Evolutionary conservation across 352 stramenopile genomes (phyloP).

Genomic region (Aphanomyces invadans): DNA sequence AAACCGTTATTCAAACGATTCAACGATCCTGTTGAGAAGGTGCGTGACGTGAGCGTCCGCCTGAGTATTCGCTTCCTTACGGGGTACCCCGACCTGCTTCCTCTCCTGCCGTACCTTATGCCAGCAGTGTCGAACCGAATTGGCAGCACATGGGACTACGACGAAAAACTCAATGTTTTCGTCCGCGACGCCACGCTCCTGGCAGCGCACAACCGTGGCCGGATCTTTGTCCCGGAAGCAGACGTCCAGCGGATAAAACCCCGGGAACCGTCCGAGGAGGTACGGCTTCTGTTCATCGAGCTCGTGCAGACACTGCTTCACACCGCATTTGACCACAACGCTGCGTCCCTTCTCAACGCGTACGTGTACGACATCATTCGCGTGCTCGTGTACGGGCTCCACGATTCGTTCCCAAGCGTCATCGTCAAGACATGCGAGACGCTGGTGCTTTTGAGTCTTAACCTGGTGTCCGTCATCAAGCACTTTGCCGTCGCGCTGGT

Average conservation of each 20-base stretch:
- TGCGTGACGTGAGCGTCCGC: slow-evolving; percentile 59
- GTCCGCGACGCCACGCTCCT: slow-evolving; percentile 58
- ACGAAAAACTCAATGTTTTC: slow-evolving; percentile 72
- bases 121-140: slow-evolving; percentile 58
- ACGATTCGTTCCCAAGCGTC: slow-evolving; percentile 84
- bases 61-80: slow-evolving; percentile 41
- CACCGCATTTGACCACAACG: slow-evolving; percentile 38
- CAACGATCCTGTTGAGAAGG: slow-evolving; percentile 72
- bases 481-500: slow-evolving; percentile 89
- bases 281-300: slow-evolving; percentile 52
- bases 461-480: slow-evolving; percentile 89
- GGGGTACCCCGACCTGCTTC: slow-evolving; percentile 48
- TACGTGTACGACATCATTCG: slow-evolving; percentile 76
- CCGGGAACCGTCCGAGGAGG: slow-evolving; percentile 66
- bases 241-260: slow-evolving; percentile 34
- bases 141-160: slow-evolving; percentile 54
- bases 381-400: slow-evolving; percentile 53
- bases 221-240: slow-evolving; percentile 43
- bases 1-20: slow-evolving; percentile 79
- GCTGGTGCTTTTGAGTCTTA: slow-evolving; percentile 38
- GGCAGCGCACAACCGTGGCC: slow-evolving; percentile 63
- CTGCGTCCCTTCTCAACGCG: slow-evolving; percentile 67
- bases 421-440: slow-evolving; percentile 65
- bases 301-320: slow-evolving; percentile 45
- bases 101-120: slow-evolving; percentile 65